Evolutionary conservation across 257 asterid genomes (phyloP).

Genomic region (Cruciata laevipes): DNA sequence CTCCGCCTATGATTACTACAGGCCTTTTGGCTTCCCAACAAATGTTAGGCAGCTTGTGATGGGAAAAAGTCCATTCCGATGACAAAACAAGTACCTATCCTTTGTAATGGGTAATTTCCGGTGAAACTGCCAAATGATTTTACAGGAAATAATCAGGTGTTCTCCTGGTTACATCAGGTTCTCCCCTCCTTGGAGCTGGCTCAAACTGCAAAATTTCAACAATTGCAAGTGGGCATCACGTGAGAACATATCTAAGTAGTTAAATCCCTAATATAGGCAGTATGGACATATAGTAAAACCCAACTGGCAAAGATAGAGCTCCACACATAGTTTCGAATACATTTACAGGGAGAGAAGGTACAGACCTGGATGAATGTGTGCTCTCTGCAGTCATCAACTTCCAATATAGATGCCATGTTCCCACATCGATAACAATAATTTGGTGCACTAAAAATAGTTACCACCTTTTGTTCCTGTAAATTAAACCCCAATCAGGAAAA

Average conservation of each 20-base stretch:
- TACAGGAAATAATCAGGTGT: conserved; percentile 95
- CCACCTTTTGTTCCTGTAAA: conserved; percentile 88
- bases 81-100: conserved; percentile 18
- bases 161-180: conserved; percentile 91
- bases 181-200: conserved; percentile 99
- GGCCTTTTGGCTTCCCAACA: conserved; percentile 26
- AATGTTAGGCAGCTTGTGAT: conserved; percentile 24
- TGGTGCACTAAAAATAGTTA: conserved; percentile 92
- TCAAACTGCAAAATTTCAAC: conserved; percentile 53
- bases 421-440: conserved; percentile 97
- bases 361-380: conserved; percentile 86
- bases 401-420: conserved; percentile 94
- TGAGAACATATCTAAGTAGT: neutral
- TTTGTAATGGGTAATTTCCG: conserved; percentile 16
- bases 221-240: neutral
- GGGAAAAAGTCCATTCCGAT: conserved; percentile 12
- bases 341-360: conserved; percentile 13
- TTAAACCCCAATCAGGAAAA: conserved; percentile 14
- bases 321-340: neutral
- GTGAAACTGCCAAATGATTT: conserved; percentile 28
- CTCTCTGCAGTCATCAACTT: conserved; percentile 85
- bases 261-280: neutral
- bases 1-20: conserved; percentile 24
- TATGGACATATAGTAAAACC: neutral
- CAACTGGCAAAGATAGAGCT: neutral